A percentile compares a stretch with the other conserved stretches of the same genome.
These are phyloP conservation scores for Leucoagaricus sp. DNA, from an alignment of 1,284 basidiomycete species.

Conservation along the genomic window DNA sequence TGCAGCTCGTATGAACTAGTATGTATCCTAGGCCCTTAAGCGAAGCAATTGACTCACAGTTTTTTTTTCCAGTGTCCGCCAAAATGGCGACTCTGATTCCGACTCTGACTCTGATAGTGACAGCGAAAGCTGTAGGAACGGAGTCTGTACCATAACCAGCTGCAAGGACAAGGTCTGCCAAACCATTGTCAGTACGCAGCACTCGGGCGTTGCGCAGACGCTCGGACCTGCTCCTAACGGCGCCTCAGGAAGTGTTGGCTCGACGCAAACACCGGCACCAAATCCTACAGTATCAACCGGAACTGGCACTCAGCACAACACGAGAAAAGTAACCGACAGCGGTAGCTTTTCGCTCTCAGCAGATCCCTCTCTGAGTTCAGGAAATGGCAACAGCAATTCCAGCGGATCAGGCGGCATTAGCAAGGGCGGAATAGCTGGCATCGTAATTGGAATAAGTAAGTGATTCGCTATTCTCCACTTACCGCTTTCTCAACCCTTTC, in stretches of 20 bases:
- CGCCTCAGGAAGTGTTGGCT: background rate
- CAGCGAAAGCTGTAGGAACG: constrained; percentile 8
- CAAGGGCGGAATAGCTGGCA: constrained; percentile 28
- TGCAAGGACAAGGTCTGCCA: constrained; percentile 7
- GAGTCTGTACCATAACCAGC: constrained; percentile 7
- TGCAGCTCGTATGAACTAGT: constrained; percentile 3
- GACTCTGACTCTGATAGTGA: constrained; percentile 16
- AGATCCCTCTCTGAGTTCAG: background rate
- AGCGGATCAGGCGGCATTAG: constrained; percentile 18
- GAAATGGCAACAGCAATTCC: background rate
- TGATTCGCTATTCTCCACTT: background rate
- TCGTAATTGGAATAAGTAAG: constrained; percentile 27
- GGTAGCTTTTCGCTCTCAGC: too few species aligned
- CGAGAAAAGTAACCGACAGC: background rate
- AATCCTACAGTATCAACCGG: background rate
- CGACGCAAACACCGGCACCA: constrained; percentile 1
- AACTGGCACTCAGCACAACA: background rate
- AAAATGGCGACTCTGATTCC: constrained; percentile 9
- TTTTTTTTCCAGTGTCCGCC: background rate
- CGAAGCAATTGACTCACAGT: background rate
- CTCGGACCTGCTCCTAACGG: constrained; percentile 2
- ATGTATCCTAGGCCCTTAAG: background rate
- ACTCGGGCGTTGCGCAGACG: background rate
- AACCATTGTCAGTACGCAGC: constrained; percentile 10
- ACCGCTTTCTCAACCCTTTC: background rate